These are phyloP conservation scores for Paecilomyces dactylethromorphus DNA, from an alignment of 2,329 filamentous ascomycete genomes.

Conservation along the genomic window DNA sequence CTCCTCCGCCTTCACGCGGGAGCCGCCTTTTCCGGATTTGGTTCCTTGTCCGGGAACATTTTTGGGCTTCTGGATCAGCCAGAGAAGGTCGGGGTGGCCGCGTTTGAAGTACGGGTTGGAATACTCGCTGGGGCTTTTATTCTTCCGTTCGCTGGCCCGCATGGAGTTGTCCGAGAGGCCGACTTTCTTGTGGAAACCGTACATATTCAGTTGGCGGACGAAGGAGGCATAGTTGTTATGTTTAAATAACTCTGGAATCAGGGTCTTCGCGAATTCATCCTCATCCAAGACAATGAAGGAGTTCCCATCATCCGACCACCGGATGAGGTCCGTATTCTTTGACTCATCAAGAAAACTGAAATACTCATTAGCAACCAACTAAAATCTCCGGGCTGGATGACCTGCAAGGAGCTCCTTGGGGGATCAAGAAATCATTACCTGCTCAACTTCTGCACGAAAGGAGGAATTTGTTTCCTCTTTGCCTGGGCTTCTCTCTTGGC, in stretches of 20 bases:
- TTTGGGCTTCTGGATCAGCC: slow-evolving; percentile 95
- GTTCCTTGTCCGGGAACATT: slow-evolving; percentile 52
- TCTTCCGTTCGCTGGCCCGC: slow-evolving; percentile 93
- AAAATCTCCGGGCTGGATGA: not conserved
- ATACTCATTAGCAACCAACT: slow-evolving; percentile 10
- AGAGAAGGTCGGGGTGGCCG: slow-evolving; percentile 83
- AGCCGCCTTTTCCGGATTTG: slow-evolving; percentile 43
- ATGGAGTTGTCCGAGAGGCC: slow-evolving; percentile 94
- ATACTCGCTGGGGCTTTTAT: slow-evolving; percentile 97
- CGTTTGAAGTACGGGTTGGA: slow-evolving; percentile 94
- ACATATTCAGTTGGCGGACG: slow-evolving; percentile 64
- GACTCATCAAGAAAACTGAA: slow-evolving; percentile 83
- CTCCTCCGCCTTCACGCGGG: slow-evolving; percentile 47
- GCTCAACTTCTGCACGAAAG: slow-evolving; percentile 96
- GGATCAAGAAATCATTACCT: slow-evolving; percentile 55
- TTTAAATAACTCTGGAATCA: slow-evolving; percentile 71
- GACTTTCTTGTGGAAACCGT: slow-evolving; percentile 63
- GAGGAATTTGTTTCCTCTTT: slow-evolving; percentile 92
- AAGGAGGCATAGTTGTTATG: slow-evolving; percentile 76
- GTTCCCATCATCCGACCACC: slow-evolving; percentile 94
- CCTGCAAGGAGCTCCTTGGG: not conserved
- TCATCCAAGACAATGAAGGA: slow-evolving; percentile 96
- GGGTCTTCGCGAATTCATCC: slow-evolving; percentile 72
- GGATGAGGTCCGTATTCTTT: slow-evolving; percentile 89
- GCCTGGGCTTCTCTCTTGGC: slow-evolving; percentile 83